Evolutionary conservation across 192 early-diverging fungal genomes (phyloP).

Genomic region (Umbelopsis ramanniana): DNA sequence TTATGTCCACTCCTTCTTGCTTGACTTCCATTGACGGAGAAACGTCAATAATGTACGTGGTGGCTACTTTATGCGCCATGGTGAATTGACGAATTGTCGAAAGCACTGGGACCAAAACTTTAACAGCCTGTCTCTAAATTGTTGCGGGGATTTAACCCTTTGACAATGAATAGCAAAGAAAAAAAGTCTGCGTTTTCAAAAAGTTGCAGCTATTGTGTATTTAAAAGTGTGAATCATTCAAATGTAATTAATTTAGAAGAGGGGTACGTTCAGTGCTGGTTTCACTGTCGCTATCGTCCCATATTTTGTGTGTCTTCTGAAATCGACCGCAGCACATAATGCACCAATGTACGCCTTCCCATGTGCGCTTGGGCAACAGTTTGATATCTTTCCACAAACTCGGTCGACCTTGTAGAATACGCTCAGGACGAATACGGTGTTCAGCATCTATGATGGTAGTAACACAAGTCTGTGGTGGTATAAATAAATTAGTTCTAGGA

Average conservation of each 20-base stretch:
- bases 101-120: neutral
- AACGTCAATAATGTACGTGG: slow-evolving; percentile 57
- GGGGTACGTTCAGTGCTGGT: slow-evolving; percentile 2
- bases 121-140: neutral
- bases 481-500: neutral
- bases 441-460: slow-evolving; percentile 20
- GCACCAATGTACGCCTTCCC: neutral
- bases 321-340: neutral
- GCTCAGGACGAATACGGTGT: slow-evolving; percentile 30
- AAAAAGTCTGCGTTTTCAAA: too few relatives aligned
- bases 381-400: slow-evolving; percentile 28
- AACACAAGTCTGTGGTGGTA: slow-evolving; percentile 15
- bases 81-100: neutral
- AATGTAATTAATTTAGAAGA: slow-evolving; percentile 8
- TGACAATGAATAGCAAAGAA: too few relatives aligned
- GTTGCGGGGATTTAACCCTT: too few relatives aligned
- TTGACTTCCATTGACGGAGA: slow-evolving; percentile 46
- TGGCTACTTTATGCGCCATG: slow-evolving; percentile 56
- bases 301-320: neutral
- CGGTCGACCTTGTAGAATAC: slow-evolving; percentile 20
- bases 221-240: too few relatives aligned
- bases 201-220: too few relatives aligned
- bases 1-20: slow-evolving; percentile 32
- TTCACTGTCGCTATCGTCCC: slow-evolving; percentile 8
- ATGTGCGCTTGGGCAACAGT: neutral